Evolutionary conservation across 352 stramenopile genomes (phyloP), one percentile per base, ranked within the genome.

Genomic region (Poterioochromonas sp.): DNA sequence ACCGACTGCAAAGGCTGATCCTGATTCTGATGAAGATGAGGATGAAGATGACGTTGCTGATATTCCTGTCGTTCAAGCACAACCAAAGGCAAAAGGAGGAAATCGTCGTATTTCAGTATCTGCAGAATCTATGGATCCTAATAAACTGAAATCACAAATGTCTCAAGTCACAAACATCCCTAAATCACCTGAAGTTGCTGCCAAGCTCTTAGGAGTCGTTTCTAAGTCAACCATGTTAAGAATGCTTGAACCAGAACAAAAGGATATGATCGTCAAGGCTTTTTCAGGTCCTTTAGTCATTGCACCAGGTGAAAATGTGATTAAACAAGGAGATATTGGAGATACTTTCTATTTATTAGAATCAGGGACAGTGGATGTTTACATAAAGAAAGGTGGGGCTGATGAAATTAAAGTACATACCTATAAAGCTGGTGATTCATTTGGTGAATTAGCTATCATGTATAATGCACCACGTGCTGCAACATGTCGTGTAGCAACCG

Each of bases 321-420:
- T 78, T 29, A 29, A 34, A 20, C 73, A 78, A 40, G 73, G 73
- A 20, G 93, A 98, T 15, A 86, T 94, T 65, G 94, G 94, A 78
- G 92, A 98, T 81, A 97, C 94, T 58, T 98, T 98, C 83, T 99
- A 98, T 86, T 91, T 98, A 65, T 91, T 98, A 51, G 90, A 95
- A 34, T 85, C 91, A 58, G 95, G 95, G 78, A 89, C 86, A 22
- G 93, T 97, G 35, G 80, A 91, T 51, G 86, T 91, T 11, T 87
- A 83, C 70, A 85, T 90, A 40, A 80, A 86, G 22, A 82, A 82
- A 58, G 83, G 85, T 51, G 82, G 80, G 29, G 65, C 51, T 26
- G 80, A 85, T 20, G 81, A 87, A 35, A 79, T 79, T 39, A 85
- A 85, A 69, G 79, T 90, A 62, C 82, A 79, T 68, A 79, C 76